A percentile compares a stretch with the other conserved stretches of the same genome.
Conservation (phyloP, 352 stramenopile genomes). For the Peronospora farinosa region DNA sequence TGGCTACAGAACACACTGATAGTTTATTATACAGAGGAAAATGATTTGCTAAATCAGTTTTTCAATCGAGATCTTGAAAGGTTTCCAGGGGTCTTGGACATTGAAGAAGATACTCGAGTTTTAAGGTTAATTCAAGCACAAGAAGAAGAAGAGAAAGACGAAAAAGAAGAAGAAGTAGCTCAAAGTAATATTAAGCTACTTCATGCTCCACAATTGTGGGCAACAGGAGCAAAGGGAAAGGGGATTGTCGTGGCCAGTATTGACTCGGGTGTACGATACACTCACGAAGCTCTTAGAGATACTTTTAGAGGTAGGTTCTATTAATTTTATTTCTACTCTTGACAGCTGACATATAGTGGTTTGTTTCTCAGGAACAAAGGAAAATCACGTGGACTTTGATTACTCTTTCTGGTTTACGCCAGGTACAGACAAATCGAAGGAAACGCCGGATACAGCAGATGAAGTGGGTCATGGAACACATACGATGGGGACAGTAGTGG, state of each 20-base stretch:
- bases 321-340: background rate
- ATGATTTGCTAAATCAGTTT: conserved; percentile 7
- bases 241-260: conserved; percentile 60
- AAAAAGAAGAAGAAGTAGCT: conserved; percentile 2
- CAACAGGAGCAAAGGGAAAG: conserved; percentile 25
- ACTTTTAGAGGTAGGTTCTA: conserved; percentile 37
- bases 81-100: conserved; percentile 37
- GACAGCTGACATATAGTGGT: background rate
- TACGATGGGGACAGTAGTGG: conserved; percentile 56
- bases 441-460: conserved; percentile 61
- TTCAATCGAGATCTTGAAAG: conserved; percentile 23
- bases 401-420: conserved; percentile 67
- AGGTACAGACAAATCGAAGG: conserved; percentile 42
- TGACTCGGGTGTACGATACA: conserved; percentile 67
- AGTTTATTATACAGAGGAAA: conserved; percentile 17
- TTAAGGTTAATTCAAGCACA: conserved; percentile 19
- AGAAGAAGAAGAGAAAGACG: conserved; percentile 7
- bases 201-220: conserved; percentile 49
- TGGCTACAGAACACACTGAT: conserved; percentile 65
- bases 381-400: conserved; percentile 42
- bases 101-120: conserved; percentile 35
- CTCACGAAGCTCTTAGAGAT: conserved; percentile 42
- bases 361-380: conserved; percentile 16
- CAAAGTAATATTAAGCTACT: conserved; percentile 48
- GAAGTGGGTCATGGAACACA: conserved; percentile 65